phyloP scores from a whole-genome alignment of 192 early-diverging fungal genomes.

The Haplosporangium gracile region DNA sequence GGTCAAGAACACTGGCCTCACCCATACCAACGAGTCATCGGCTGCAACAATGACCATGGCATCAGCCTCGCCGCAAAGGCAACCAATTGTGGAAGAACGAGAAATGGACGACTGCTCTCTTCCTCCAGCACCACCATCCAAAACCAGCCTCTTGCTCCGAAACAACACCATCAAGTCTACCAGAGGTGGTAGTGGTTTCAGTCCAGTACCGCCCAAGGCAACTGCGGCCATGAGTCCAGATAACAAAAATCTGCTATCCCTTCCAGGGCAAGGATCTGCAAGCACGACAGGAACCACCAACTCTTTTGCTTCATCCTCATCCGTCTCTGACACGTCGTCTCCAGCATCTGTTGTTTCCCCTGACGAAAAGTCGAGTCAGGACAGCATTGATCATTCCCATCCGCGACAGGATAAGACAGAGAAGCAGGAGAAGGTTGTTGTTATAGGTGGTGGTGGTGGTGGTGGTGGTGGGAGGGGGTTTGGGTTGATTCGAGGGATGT shows the following conservation, averaged over 20 bases:
- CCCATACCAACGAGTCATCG: neutral
- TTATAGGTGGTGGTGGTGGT: too few species aligned
- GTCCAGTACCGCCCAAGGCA: neutral
- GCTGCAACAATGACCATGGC: neutral
- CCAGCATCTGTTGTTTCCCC: neutral
- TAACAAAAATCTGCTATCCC: too few species aligned
- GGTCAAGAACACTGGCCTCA: neutral
- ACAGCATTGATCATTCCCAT: neutral
- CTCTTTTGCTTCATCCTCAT: neutral
- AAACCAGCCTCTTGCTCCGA: conserved; percentile 27
- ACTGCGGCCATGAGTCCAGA: neutral
- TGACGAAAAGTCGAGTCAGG: neutral
- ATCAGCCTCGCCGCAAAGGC: neutral
- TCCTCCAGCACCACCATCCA: conserved; percentile 39
- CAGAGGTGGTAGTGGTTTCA: neutral
- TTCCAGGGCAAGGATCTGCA: neutral
- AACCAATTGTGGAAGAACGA: neutral
- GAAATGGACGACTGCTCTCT: neutral
- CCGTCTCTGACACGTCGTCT: neutral
- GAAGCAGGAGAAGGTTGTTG: neutral
- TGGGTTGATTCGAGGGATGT: conserved; percentile 48
- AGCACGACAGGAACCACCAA: neutral
- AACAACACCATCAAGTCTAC: conserved; percentile 16
- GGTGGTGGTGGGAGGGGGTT: conserved; percentile 9
- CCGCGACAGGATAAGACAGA: neutral